Base-by-base conservation (phyloP, 2,329 filamentous ascomycete genomes). In the Emergomyces pasteurianus region DNA sequence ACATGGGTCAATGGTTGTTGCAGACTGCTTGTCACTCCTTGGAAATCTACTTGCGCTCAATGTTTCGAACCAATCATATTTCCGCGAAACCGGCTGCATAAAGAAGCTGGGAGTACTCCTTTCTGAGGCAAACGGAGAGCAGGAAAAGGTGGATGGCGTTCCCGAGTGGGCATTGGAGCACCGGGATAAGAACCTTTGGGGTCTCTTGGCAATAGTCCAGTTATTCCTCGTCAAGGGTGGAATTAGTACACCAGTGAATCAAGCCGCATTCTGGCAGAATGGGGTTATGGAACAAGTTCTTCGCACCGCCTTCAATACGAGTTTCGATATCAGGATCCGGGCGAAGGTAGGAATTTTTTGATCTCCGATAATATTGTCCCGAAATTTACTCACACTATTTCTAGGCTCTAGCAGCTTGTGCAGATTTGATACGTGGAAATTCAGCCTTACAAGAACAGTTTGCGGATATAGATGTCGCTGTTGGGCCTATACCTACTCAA, bases 21-120 rank as follows among this genome's bases (percentile, higher is more conserved):
- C 97, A 73, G 94, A 99, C 73, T 96, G 92, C 67, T 79, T 99
- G 23, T 92, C 94, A 61, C 79, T 99, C 59, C 79, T 97, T 56
- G 90, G 91, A 49, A 97, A 97, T 72, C 82, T 99, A 14, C 79
- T 99, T 34, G 85, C 88, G 40, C 83, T 91, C 67, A 97, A 97
- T 71, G 79, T 86, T 1, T 94, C 92, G 1, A 99, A 99, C 69
- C 94, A 99, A 73, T 90, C 90, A 12, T 86, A 92, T 60, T 97
- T 99, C 73, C 84, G 92, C 61, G 94, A 99, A 72, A 92, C 89
- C 52, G 91, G 90, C 0, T 92, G 87, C 69, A 85, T 95, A 16
- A 81, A 83, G 26, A 86, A 86, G 66, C 78, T 96, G 55, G 82
- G 86, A 18, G 81, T 82, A 43, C 78, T 97, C 40, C 78, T 96